Evolutionary conservation across 768 basidiomycete species (phyloP), one percentile per base, ranked within the genome.

Genomic region (Lyophyllum shimeji): DNA sequence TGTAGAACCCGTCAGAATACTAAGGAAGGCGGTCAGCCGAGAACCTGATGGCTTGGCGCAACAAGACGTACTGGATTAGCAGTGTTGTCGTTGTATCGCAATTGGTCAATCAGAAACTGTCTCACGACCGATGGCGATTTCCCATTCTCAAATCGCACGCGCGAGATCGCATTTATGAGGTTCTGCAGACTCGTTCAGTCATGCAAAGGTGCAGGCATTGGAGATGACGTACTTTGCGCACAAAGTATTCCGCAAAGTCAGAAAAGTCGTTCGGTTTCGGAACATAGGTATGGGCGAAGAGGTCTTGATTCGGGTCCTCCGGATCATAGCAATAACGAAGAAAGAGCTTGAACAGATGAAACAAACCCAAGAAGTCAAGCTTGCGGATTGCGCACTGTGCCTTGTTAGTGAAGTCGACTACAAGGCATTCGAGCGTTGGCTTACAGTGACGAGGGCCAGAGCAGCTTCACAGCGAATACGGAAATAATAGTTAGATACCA

Each of bases 11-110:
- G 69, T 98, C 97, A 44, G 93, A 90, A 66, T 87, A 95, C 94
- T 96, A 61, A 18, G 43, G 53, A 50, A 34, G 43, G 23, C 27
- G 7, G 40, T 29, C 46, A 23, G 21, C 55, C 23, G 52, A 20
- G 25, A 34, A 34, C 7, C 34, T 46, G 34, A 29, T 39, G 47
- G 18, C 48, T 53, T n/a, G 13, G 48, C 7, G 9, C 29, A 37
- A 23, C 40, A 21, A 8, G 20, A 47, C 92, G 66, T 60, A 96
- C 95, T 40, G 83, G 79, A 67, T 96, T 97, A 18, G 85, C 82
- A 2, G 94, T 93, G 69, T 98, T 98, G 69, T 98, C 96, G 67
- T 98, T 98, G 69, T 93, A 93, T 11, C 88, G 84, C n/a, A 98
- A 77, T 60, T 95, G 89, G 67, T 97, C 95, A 58, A 96, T 87